Base-by-base conservation (phyloP, 805 yeast species). In the Starmera caribaea region DNA sequence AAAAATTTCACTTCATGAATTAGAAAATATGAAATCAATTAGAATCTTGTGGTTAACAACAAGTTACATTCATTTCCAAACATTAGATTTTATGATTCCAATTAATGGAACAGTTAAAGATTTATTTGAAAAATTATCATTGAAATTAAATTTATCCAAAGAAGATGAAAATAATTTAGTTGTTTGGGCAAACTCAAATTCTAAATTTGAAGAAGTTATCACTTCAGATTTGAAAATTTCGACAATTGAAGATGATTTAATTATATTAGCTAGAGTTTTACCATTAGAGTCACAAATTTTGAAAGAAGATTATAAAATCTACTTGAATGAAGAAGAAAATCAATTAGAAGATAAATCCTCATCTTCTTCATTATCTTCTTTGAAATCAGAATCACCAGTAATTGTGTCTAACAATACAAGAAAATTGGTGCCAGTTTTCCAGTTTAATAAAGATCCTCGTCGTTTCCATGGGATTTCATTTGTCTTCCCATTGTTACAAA, bases 401-500 rank as follows among this genome's bases (percentile, higher is more conserved):
- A 3, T 21, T 7, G 6, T 21, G 6, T 21, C 26, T 7, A 21
- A 21, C 8, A 21, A 7, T 7, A 21, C 26, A 3, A 21, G 67
- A 2, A 69, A 66, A 48, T 51, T 82, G 33, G 70, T 84, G 2
- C 73, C 83, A 4, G 94, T 81, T 2, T 68, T 77, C 47, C 96
- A 88, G 54, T 89, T 81, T 61, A 74, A 79, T 57, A 84, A 81
- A 49, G 83, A 79, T 32, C 67, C 80, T 21, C 70, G 66, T 34
- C 62, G 69, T 33, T 66, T 73, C 16, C 97, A 89, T 58, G 89
- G 96, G n/a, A 68, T 81, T 37, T 95, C 97, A 4, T 89, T 89
- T 55, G 63, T 83, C 9, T 85, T 89, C 55, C 73, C 76, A n/a
- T 59, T 84, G 7, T 68, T 74, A 36, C 79, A 84, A 8, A 75